Percentiles rank a stretch among this genome's conserved stretches.
phyloP scores from a whole-genome alignment of 768 basidiomycete species.

The Plicaturopsis crispa region DNA sequence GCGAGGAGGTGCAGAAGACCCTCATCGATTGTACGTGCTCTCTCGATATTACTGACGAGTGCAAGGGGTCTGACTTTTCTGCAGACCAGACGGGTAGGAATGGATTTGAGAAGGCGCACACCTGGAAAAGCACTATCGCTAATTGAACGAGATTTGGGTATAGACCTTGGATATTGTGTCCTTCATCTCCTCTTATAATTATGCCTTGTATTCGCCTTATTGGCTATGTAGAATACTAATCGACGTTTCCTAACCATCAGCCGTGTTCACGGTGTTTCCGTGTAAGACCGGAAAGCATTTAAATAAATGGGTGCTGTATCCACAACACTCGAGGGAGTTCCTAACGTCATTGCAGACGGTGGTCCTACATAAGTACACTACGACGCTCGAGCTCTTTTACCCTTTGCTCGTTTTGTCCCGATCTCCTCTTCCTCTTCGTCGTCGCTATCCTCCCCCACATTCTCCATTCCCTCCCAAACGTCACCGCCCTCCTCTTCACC shows the following conservation, averaged over 20 bases:
- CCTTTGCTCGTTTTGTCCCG: conserved; percentile 1
- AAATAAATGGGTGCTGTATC: no score
- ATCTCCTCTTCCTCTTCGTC: conserved; percentile 15
- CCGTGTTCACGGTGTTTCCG: neutral
- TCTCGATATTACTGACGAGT: neutral
- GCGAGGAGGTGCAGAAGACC: conserved; percentile 75
- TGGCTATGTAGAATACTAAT: neutral
- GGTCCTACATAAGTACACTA: no score
- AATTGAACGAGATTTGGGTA: conserved; percentile 8
- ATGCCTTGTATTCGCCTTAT: no score
- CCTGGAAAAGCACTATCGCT: conserved; percentile 83
- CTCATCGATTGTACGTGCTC: conserved; percentile 63
- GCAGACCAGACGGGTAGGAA: conserved; percentile 68
- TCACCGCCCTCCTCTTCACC: conserved; percentile 36
- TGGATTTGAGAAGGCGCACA: conserved; percentile 86
- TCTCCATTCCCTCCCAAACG: conserved; percentile 63
- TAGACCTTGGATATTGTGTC: neutral
- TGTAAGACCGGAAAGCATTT: no score
- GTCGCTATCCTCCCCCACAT: conserved; percentile 34
- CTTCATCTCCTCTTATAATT: no score
- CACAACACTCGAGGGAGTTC: no score
- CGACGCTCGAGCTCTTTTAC: neutral
- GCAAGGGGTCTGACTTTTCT: conserved; percentile 7
- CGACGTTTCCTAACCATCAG: neutral
- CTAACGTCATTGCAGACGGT: no score